Percentiles rank a stretch among this genome's conserved stretches.
phyloP scores from a whole-genome alignment of 164 flowering plant genomes.

The Houttuynia cordata region DNA sequence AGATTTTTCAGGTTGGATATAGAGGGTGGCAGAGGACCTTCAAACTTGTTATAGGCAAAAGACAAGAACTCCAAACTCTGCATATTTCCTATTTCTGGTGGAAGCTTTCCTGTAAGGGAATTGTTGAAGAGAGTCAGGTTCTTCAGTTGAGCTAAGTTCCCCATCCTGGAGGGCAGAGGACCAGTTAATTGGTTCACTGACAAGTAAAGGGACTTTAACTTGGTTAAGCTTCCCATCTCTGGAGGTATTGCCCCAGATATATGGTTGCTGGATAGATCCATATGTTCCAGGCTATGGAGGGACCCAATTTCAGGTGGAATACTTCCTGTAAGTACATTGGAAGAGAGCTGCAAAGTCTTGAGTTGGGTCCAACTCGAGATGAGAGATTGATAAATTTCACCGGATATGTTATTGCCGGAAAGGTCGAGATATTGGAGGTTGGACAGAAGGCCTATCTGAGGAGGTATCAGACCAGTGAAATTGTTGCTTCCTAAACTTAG shows the following conservation, averaged over 20 bases:
- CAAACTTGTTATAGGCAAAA: constrained; percentile 8
- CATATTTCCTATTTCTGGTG: constrained; percentile 27
- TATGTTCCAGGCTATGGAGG: constrained; percentile 3
- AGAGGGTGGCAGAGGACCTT: constrained; percentile 13
- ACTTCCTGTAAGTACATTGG: constrained; percentile 11
- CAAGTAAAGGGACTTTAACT: constrained; percentile 9
- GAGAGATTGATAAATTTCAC: constrained; percentile 15
- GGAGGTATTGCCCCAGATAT: constrained; percentile 16
- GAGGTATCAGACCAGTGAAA: constrained; percentile 13
- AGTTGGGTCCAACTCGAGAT: constrained; percentile 22
- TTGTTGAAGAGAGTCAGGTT: constrained; percentile 40
- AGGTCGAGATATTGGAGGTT: constrained; percentile 18
- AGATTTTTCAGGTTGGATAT: constrained; percentile 7
- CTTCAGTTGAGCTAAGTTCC: constrained; percentile 11
- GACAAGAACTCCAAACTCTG: constrained; percentile 8
- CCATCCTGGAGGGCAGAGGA: constrained; percentile 16
- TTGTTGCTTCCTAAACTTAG: constrained; percentile 1
- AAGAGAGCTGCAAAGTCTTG: constrained; percentile 14
- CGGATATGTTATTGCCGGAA: constrained; percentile 11
- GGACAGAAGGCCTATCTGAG: constrained; percentile 12
- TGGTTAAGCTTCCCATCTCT: constrained; percentile 14
- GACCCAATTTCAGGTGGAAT: constrained; percentile 17
- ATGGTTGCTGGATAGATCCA: constrained; percentile 9
- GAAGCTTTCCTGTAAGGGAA: constrained; percentile 43
- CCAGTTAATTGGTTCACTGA: constrained; percentile 11